These are phyloP conservation scores for Penicillium italicum DNA, from an alignment of 2,329 filamentous ascomycete species.

Conservation along the genomic window DNA sequence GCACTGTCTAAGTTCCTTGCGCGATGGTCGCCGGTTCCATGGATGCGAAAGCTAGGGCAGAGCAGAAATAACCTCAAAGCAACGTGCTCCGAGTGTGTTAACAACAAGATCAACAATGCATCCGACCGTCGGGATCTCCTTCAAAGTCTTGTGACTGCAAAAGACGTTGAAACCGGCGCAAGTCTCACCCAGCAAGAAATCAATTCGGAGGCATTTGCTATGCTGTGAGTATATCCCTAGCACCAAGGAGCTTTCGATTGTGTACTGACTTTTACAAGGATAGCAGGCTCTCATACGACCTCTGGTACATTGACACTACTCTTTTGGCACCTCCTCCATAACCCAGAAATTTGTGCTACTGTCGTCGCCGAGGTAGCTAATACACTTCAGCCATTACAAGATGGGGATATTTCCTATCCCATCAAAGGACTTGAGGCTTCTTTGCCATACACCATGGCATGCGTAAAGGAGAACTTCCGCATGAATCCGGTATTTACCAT, in stretches of 20 bases:
- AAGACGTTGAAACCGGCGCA: background rate
- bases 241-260: background rate
- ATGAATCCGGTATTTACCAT: slow-evolving; percentile 11
- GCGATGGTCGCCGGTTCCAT: slow-evolving; percentile 1
- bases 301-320: slow-evolving; percentile 8
- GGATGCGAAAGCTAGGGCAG: slow-evolving; percentile 4
- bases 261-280: background rate
- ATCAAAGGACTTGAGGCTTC: slow-evolving; percentile 6
- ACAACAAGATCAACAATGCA: background rate
- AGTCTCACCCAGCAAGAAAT: slow-evolving; percentile 7
- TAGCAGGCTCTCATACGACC: slow-evolving; percentile 8
- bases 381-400: background rate
- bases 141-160: background rate
- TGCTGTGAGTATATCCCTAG: background rate
- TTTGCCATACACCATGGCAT: slow-evolving; percentile 10
- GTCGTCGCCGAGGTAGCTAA: background rate
- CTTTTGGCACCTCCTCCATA: slow-evolving; percentile 8
- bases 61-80: slow-evolving; percentile 6
- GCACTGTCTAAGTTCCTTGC: background rate
- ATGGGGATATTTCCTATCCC: background rate
- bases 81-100: slow-evolving; percentile 2
- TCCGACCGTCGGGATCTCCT: background rate
- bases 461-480: slow-evolving; percentile 12
- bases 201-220: slow-evolving; percentile 8
- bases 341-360: background rate